Evolutionary conservation across 352 stramenopile genomes (phyloP).

Genomic region (Pythium rhizo-oryzae): DNA sequence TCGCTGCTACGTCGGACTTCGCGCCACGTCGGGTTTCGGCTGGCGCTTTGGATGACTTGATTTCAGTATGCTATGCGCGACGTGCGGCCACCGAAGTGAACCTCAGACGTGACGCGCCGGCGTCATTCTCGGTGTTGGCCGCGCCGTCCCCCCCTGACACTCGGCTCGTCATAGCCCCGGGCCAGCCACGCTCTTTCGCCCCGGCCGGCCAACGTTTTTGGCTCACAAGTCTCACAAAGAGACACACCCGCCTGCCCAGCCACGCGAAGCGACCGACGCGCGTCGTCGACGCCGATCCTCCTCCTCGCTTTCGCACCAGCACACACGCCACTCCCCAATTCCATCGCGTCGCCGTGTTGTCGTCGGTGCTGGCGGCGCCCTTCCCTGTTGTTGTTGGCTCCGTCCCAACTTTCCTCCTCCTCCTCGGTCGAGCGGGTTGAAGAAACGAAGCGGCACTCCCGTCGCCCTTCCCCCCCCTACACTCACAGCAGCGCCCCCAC

Average conservation of each 20-base stretch:
- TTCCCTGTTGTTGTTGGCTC: neutral
- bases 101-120: slow-evolving; percentile 28
- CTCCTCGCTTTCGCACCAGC: neutral
- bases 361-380: no score
- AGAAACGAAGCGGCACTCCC: slow-evolving; percentile 4
- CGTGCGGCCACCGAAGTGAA: slow-evolving; percentile 17
- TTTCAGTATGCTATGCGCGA: slow-evolving; percentile 17
- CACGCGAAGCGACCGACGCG: neutral
- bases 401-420: neutral
- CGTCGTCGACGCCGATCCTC: slow-evolving; percentile 3
- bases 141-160: slow-evolving; percentile 28
- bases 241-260: slow-evolving; percentile 10
- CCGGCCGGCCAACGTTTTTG: slow-evolving; percentile 1
- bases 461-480: no score
- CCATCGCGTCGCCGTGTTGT: neutral
- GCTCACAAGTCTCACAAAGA: slow-evolving; percentile 24
- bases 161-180: slow-evolving; percentile 31
- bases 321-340: slow-evolving; percentile 1
- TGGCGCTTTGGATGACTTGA: slow-evolving; percentile 16
- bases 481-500: no score
- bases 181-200: slow-evolving; percentile 7
- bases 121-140: slow-evolving; percentile 32
- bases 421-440: neutral
- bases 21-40: slow-evolving; percentile 2
- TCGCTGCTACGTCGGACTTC: slow-evolving; percentile 27